Percentiles rank a stretch among this genome's conserved stretches.
Evolutionary conservation across 1,139 yeast genomes (phyloP).

Genomic region (Taphrina pruni): DNA sequence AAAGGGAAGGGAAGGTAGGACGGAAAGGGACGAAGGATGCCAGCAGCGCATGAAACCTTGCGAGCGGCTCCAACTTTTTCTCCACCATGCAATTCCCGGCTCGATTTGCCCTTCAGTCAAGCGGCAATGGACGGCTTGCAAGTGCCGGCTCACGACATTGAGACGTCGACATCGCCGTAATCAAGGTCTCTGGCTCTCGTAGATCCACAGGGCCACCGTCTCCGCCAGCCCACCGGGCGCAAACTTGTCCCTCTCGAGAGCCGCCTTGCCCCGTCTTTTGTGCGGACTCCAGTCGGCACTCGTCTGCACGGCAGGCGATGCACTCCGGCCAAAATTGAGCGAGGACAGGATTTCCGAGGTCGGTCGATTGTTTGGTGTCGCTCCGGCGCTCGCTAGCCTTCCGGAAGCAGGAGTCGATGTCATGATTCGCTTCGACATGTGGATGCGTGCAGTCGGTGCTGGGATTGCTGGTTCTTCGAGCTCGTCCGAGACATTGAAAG

Average conservation of each 20-base stretch:
- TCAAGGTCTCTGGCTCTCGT: conserved; percentile 10
- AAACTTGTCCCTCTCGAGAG: conserved; percentile 17
- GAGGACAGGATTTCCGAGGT: conserved; percentile 13
- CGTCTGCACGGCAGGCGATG: conserved; percentile 1
- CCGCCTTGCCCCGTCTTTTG: conserved; percentile 13
- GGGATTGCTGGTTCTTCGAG: conserved; percentile 27
- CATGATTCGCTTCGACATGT: conserved; percentile 15
- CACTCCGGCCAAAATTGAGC: background rate
- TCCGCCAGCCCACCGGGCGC: conserved; percentile 40
- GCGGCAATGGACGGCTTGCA: background rate
- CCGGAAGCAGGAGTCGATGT: background rate
- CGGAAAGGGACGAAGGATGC: background rate
- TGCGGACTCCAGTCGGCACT: conserved; percentile 33
- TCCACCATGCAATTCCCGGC: no score
- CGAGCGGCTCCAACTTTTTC: no score
- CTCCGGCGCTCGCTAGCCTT: background rate
- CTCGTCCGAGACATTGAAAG: conserved; percentile 40
- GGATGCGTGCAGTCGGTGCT: background rate
- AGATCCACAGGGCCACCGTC: conserved; percentile 36
- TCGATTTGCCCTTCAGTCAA: no score
- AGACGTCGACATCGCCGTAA: no score
- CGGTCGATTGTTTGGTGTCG: background rate
- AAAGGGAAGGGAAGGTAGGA: background rate
- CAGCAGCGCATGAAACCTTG: no score
- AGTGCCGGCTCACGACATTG: background rate